Evolutionary conservation across 495 filamentous ascomycete genomes (phyloP).

Genomic region (Hyphodiscus hymeniophilus): DNA sequence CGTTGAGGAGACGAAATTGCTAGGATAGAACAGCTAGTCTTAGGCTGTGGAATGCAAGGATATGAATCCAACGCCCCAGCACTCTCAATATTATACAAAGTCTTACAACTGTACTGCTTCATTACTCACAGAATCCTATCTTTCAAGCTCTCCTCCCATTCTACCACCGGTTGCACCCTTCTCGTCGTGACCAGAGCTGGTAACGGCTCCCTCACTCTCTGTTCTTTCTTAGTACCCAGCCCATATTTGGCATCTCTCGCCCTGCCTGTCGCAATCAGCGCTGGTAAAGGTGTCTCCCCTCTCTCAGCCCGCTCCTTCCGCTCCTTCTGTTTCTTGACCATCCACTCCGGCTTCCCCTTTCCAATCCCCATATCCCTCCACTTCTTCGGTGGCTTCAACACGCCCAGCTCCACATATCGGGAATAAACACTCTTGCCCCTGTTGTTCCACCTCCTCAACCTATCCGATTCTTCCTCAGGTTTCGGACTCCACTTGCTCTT

Average conservation of each 20-base stretch:
- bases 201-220: not conserved
- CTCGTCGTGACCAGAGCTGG: slow-evolving; percentile 12
- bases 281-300: too few species aligned
- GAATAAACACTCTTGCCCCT: slow-evolving; percentile 73
- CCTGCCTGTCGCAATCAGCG: too few species aligned
- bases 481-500: slow-evolving; percentile 74
- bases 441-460: slow-evolving; percentile 66
- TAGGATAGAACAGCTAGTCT: too few species aligned
- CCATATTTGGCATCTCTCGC: too few species aligned
- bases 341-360: slow-evolving; percentile 22
- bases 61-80: not conserved
- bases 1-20: too few species aligned
- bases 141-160: slow-evolving; percentile 4
- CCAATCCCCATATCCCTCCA: slow-evolving; percentile 65
- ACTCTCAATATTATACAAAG: not conserved
- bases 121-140: slow-evolving; percentile 14
- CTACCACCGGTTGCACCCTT: not conserved
- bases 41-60: too few species aligned
- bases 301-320: too few species aligned
- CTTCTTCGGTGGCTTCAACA: slow-evolving; percentile 53
- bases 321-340: slow-evolving; percentile 6
- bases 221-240: too few species aligned
- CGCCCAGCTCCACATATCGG: slow-evolving; percentile 59
- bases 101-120: slow-evolving; percentile 2
- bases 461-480: slow-evolving; percentile 48